Conservation (phyloP, 371 early-diverging fungal genomes). For the Aphelidium insulamus region DNA sequence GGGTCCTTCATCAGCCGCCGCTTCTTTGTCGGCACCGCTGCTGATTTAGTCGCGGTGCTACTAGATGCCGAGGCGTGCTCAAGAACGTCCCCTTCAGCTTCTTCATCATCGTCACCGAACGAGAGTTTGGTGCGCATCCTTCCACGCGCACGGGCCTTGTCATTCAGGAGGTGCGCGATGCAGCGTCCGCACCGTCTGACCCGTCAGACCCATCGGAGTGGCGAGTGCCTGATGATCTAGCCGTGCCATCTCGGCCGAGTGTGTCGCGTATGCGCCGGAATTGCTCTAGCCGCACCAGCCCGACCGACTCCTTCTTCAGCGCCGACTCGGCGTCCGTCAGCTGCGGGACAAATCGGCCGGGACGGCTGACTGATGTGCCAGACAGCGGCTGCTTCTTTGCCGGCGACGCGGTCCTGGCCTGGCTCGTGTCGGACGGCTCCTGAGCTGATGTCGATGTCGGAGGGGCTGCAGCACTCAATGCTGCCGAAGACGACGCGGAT, state of each 20-base stretch:
- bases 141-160: slow-evolving; percentile 3
- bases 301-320: slow-evolving; percentile 67
- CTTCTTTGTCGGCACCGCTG: slow-evolving; percentile 24
- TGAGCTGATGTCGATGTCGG: too few species aligned
- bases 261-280: slow-evolving; percentile 63
- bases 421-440: too few species aligned
- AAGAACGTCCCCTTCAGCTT: slow-evolving; percentile 14
- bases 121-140: slow-evolving; percentile 38
- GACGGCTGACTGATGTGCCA: too few species aligned
- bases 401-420: too few species aligned
- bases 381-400: too few species aligned
- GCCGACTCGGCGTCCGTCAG: slow-evolving; percentile 51
- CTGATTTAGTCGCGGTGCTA: slow-evolving; percentile 3
- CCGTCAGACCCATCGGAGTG: neutral
- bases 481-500: too few species aligned
- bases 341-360: slow-evolving; percentile 61
- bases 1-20: slow-evolving; percentile 62
- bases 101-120: slow-evolving; percentile 29
- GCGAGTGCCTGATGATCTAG: neutral
- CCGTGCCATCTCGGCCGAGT: slow-evolving; percentile 16
- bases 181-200: neutral
- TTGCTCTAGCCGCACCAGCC: slow-evolving; percentile 67
- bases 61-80: slow-evolving; percentile 7
- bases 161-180: neutral
- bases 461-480: too few species aligned